A percentile compares a stretch with the other conserved stretches of the same genome.
Evolutionary conservation across 2,329 filamentous ascomycete genomes (phyloP).

Genomic region (Samsoniella hepiali): DNA sequence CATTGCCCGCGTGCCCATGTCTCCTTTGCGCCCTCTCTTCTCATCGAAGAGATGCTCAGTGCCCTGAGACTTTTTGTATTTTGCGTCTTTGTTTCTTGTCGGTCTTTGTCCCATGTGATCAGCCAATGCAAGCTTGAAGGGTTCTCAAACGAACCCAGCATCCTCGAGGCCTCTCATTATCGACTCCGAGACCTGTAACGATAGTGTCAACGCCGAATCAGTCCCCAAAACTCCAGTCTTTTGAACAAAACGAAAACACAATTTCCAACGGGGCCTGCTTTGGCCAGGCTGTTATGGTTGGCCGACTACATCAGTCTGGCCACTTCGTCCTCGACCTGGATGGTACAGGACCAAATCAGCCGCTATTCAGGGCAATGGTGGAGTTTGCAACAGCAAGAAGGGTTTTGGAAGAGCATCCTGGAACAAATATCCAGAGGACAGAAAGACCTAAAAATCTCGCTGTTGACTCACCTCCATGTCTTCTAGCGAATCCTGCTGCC

Average conservation of each 20-base stretch:
- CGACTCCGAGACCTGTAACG: conserved; percentile 34
- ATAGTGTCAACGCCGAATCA: conserved; percentile 19
- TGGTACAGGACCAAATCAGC: conserved; percentile 44
- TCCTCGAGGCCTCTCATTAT: conserved; percentile 38
- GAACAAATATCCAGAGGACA: not conserved
- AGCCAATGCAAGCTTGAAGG: not conserved
- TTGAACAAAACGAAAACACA: conserved; percentile 19
- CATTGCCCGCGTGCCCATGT: conserved; percentile 20
- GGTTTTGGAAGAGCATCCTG: not conserved
- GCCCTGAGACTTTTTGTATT: conserved; percentile 27
- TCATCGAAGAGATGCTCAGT: conserved; percentile 35
- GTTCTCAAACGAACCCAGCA: conserved; percentile 38
- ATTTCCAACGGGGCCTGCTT: not conserved
- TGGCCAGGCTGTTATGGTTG: not conserved
- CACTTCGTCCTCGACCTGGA: conserved; percentile 83
- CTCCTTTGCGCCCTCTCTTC: conserved; percentile 32
- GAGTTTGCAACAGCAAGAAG: not conserved
- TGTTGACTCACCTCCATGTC: conserved; percentile 89
- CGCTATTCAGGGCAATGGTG: conserved; percentile 1
- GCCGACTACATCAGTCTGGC: conserved; percentile 76
- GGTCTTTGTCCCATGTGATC: not conserved
- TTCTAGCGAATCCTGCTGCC: conserved; percentile 94
- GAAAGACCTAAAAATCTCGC: conserved; percentile 6
- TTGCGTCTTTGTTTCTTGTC: not conserved
- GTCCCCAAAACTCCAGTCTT: conserved; percentile 3